Percentiles rank a stretch among this genome's conserved stretches.
Evolutionary conservation across 1,139 yeast species (phyloP).

Genomic region (Scheffersomyces lignicola): DNA sequence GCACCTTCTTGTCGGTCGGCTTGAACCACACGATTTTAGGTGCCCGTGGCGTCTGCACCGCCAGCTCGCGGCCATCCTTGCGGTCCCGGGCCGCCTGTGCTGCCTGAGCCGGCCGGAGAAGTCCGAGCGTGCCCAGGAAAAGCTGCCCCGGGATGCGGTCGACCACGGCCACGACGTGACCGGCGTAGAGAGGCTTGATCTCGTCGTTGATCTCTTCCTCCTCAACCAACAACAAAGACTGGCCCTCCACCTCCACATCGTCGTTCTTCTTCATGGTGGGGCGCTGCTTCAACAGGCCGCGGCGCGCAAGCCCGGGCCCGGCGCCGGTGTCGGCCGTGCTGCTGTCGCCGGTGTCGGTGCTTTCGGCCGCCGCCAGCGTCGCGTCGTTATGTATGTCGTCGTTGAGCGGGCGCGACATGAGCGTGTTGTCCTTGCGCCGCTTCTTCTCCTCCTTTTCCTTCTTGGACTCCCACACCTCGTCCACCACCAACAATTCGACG

Average conservation of each 20-base stretch:
- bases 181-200: constrained; percentile 91
- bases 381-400: constrained; percentile 76
- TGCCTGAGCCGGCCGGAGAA: constrained; percentile 94
- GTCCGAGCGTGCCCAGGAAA: constrained; percentile 89
- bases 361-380: constrained; percentile 43
- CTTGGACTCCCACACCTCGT: constrained; percentile 96
- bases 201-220: constrained; percentile 96
- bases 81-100: constrained; percentile 79
- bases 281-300: constrained; percentile 90
- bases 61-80: constrained; percentile 52
- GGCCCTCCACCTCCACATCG: constrained; percentile 98
- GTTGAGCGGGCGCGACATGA: constrained; percentile 38
- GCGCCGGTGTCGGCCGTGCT: constrained; percentile 16
- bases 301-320: constrained; percentile 59
- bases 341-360: no score
- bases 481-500: constrained; percentile 88
- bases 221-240: constrained; percentile 83
- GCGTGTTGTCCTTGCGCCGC: constrained; percentile 75
- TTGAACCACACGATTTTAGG: constrained; percentile 99
- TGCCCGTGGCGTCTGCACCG: constrained; percentile 51
- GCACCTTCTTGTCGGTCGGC: constrained; percentile 97
- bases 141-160: constrained; percentile 97
- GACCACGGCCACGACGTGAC: constrained; percentile 96
- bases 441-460: constrained; percentile 97
- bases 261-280: constrained; percentile 98